Evolutionary conservation across 2,329 filamentous ascomycete genomes (phyloP).

Genomic region (Calonectria henricotiae): DNA sequence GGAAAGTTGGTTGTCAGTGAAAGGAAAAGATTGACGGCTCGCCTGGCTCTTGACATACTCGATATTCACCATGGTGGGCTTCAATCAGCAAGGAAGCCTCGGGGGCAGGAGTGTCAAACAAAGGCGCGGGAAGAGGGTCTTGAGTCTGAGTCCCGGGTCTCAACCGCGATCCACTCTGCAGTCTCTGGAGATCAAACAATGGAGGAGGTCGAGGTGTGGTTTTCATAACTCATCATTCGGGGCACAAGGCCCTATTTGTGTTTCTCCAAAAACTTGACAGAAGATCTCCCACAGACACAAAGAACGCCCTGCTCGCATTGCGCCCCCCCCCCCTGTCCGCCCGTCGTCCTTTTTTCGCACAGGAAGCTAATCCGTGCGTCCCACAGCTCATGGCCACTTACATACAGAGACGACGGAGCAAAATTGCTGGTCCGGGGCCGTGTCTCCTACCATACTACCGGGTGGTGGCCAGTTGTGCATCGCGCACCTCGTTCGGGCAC

Average conservation of each 20-base stretch:
- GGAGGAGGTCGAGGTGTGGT: slow-evolving; percentile 23
- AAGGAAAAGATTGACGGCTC: neutral
- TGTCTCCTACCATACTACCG: slow-evolving; percentile 10
- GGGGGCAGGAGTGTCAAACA: slow-evolving; percentile 17
- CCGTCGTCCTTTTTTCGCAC: neutral
- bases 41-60: slow-evolving; percentile 36
- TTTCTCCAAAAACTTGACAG: slow-evolving; percentile 19
- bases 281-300: neutral
- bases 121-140: slow-evolving; percentile 37
- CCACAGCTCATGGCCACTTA: slow-evolving; percentile 13
- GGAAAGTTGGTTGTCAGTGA: slow-evolving; percentile 17
- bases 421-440: slow-evolving; percentile 10
- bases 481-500: slow-evolving; percentile 28
- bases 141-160: slow-evolving; percentile 23
- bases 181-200: slow-evolving; percentile 32
- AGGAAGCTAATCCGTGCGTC: slow-evolving; percentile 29
- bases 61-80: slow-evolving; percentile 48
- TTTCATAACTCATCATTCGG: slow-evolving; percentile 24
- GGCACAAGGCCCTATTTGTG: slow-evolving; percentile 29
- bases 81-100: slow-evolving; percentile 33
- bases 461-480: slow-evolving; percentile 28
- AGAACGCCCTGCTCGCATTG: neutral
- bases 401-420: neutral
- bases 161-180: slow-evolving; percentile 7
- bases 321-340: neutral